Evolutionary conservation across 768 basidiomycete genomes (phyloP).

Genomic region (Boletus reticulatus): DNA sequence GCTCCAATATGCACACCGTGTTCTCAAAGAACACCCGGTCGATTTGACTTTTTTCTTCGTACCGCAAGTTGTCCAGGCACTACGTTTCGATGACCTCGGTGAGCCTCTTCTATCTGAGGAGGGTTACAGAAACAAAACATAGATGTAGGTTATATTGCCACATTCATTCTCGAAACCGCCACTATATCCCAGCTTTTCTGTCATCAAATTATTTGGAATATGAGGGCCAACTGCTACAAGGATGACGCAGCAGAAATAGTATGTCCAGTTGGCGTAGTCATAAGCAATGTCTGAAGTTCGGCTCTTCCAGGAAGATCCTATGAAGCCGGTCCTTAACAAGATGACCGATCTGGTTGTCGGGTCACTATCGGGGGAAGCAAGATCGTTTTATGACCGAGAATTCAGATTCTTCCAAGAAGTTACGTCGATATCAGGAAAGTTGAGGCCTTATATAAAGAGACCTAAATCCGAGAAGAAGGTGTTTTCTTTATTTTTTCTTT

Average conservation of each 20-base stretch:
- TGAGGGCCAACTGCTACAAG: conserved; percentile 97
- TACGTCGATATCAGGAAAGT: conserved; percentile 96
- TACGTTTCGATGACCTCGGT: conserved; percentile 90
- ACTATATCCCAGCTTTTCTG: conserved; percentile 98
- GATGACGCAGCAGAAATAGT: conserved; percentile 88
- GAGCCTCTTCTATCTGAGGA: conserved; percentile 15
- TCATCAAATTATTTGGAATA: conserved; percentile 99
- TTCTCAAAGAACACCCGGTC: conserved; percentile 92
- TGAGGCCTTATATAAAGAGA: conserved; percentile 95
- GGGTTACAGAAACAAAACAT: not conserved
- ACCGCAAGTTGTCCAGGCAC: conserved; percentile 95
- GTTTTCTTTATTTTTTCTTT: not conserved
- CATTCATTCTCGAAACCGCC: conserved; percentile 95
- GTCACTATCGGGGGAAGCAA: conserved; percentile 86
- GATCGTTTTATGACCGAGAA: conserved; percentile 89
- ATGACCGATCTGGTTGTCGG: conserved; percentile 80
- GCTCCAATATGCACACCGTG: conserved; percentile 95
- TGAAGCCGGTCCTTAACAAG: conserved; percentile 92
- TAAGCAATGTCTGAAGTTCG: not conserved
- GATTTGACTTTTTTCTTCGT: conserved; percentile 98
- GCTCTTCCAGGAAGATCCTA: conserved; percentile 73
- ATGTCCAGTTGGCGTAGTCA: conserved; percentile 22
- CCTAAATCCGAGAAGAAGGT: conserved; percentile 97
- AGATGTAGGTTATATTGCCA: conserved; percentile 79
- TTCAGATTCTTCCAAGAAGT: conserved; percentile 96